Conservation (phyloP, 2,329 filamentous ascomycete species). For the Cercospora janseana region DNA sequence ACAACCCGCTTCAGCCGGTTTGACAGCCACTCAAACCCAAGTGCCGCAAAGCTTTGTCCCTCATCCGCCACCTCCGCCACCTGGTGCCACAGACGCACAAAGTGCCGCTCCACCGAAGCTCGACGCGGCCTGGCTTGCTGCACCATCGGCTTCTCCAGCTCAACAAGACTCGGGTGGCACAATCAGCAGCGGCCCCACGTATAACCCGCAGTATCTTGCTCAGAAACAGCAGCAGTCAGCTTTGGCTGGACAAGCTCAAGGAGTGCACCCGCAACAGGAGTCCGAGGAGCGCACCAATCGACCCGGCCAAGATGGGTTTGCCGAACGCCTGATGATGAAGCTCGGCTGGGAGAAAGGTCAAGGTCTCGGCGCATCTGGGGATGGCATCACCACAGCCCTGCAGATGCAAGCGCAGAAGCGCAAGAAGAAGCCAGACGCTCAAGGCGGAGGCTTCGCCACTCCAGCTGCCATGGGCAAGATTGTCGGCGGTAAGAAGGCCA, state of each 20-base stretch:
- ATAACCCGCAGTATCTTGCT: constrained; percentile 22
- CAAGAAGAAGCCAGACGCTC: constrained; percentile 72
- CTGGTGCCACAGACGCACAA: background rate
- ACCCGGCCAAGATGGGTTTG: constrained; percentile 81
- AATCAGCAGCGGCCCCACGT: constrained; percentile 22
- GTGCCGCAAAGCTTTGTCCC: background rate
- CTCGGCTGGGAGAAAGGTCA: constrained; percentile 90
- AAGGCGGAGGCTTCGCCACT: constrained; percentile 73
- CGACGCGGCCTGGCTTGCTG: constrained; percentile 7
- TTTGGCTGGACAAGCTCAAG: background rate
- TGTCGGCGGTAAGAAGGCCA: constrained; percentile 67
- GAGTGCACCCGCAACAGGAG: constrained; percentile 37
- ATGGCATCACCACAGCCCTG: constrained; percentile 81
- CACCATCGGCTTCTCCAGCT: background rate
- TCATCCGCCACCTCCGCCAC: background rate
- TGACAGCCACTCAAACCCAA: background rate
- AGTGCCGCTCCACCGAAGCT: background rate
- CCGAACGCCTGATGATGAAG: constrained; percentile 83
- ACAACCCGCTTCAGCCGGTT: background rate
- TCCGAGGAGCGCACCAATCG: constrained; percentile 56
- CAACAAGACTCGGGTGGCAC: background rate
- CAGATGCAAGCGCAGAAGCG: constrained; percentile 82
- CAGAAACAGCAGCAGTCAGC: constrained; percentile 10
- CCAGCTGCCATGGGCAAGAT: constrained; percentile 72
- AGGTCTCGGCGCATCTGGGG: constrained; percentile 77